phyloP scores from a whole-genome alignment of 208 protist genomes.

The Crithidia fasciculata region DNA sequence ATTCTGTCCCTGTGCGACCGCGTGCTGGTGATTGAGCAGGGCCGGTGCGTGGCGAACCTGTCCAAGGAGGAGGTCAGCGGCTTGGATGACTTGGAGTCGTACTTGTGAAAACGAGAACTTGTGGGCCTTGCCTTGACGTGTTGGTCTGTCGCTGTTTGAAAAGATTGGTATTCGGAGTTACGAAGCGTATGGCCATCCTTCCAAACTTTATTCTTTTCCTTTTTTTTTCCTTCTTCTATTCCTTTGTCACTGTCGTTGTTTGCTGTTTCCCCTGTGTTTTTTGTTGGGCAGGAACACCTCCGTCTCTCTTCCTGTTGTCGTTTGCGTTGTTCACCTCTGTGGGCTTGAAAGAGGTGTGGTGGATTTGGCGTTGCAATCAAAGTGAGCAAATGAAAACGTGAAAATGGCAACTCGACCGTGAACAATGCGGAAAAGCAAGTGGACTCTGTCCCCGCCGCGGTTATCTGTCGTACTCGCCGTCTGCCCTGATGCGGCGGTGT shows the following conservation, averaged over 20 bases:
- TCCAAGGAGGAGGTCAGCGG: constrained; percentile 48
- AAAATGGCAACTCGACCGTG: too few relatives aligned
- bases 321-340: constrained; percentile 1
- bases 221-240: not conserved
- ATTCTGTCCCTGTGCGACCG: constrained; percentile 92
- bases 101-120: constrained; percentile 29
- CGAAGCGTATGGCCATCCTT: not conserved
- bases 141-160: too few relatives aligned
- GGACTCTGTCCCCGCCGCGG: too few relatives aligned
- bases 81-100: constrained; percentile 60
- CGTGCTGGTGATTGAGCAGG: constrained; percentile 85
- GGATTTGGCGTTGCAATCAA: too few relatives aligned
- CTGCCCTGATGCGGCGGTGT: too few relatives aligned
- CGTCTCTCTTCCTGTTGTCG: not conserved
- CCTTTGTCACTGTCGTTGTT: not conserved
- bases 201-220: constrained; percentile 1
- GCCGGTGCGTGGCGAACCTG: constrained; percentile 50
- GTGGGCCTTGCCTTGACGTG: not conserved
- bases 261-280: not conserved
- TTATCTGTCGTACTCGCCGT: too few relatives aligned
- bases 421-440: too few relatives aligned
- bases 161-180: too few relatives aligned
- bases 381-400: too few relatives aligned
- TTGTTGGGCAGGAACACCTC: constrained; percentile 10
- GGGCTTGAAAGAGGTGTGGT: too few relatives aligned